Conservation (phyloP, 306 rosid genomes). For the Benincasa hispida region DNA sequence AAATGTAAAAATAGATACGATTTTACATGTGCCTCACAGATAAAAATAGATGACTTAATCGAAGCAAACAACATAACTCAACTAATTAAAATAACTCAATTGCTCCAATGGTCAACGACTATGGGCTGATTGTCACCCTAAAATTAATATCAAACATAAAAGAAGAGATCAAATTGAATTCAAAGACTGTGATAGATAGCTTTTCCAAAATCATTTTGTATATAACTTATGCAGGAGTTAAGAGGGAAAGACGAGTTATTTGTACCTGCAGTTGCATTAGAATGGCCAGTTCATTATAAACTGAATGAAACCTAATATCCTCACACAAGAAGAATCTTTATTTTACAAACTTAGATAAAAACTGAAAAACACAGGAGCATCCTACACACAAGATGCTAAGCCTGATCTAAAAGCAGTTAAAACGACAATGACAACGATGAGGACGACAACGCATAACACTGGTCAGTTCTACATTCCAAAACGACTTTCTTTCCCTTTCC, state of each 20-base stretch:
- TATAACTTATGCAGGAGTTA: not conserved
- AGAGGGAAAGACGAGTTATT: not conserved
- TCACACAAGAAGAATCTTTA: not conserved
- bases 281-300: not conserved
- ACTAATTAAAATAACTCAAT: too few species aligned
- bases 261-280: not conserved
- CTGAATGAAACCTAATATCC: not conserved
- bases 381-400: not conserved
- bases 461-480: slow-evolving; percentile 22
- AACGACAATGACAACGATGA: not conserved
- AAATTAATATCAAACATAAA: too few species aligned
- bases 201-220: too few species aligned
- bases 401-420: not conserved
- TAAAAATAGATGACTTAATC: too few species aligned
- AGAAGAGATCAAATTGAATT: too few species aligned
- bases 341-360: slow-evolving; percentile 2
- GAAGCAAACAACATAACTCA: too few species aligned
- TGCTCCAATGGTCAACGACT: too few species aligned
- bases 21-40: too few species aligned
- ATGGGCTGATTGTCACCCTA: too few species aligned
- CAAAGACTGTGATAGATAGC: too few species aligned
- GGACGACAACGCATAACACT: not conserved
- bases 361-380: not conserved
- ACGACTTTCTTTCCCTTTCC: not conserved
- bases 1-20: too few species aligned